Conservation (phyloP, 1,284 basidiomycete species). For the Bjerkandera adusta region DNA sequence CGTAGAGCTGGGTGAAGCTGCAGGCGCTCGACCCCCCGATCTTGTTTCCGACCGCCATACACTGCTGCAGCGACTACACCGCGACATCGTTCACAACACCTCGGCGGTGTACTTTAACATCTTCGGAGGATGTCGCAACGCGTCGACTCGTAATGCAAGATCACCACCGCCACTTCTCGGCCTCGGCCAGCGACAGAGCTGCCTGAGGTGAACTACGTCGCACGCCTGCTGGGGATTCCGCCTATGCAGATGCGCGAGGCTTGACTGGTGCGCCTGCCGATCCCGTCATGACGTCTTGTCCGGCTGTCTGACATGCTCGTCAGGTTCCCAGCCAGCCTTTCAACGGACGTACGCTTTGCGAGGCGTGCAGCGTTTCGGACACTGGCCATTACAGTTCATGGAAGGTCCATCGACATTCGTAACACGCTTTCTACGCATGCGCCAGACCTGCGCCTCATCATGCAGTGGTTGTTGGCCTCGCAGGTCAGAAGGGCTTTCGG, state of each 20-base stretch:
- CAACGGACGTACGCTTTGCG: conserved; percentile 93
- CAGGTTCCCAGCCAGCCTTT: conserved; percentile 77
- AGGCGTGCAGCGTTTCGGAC: conserved; percentile 87
- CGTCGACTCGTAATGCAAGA: conserved; percentile 92
- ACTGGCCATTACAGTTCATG: too few relatives aligned
- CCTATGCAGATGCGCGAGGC: conserved; percentile 99
- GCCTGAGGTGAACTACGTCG: conserved; percentile 98
- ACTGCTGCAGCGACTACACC: too few relatives aligned
- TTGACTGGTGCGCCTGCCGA: conserved; percentile 69
- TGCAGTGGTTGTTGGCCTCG: too few relatives aligned
- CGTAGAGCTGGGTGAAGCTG: too few relatives aligned
- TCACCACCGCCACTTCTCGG: conserved; percentile 96
- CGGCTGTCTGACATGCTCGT: neutral
- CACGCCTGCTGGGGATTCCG: conserved; percentile 89
- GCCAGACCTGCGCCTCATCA: too few relatives aligned
- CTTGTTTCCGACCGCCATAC: too few relatives aligned
- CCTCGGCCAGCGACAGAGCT: conserved; percentile 97
- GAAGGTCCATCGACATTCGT: too few relatives aligned
- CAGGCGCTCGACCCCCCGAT: too few relatives aligned
- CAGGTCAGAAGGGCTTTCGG: too few relatives aligned
- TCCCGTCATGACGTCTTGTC: conserved; percentile 4
- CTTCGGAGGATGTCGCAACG: neutral
- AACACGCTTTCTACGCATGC: too few relatives aligned
- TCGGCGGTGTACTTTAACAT: conserved; percentile 52
- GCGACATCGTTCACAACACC: conserved; percentile 93